These are phyloP conservation scores for Rhizophora apiculata DNA, from an alignment of 345 rosid genomes.

Conservation along the genomic window DNA sequence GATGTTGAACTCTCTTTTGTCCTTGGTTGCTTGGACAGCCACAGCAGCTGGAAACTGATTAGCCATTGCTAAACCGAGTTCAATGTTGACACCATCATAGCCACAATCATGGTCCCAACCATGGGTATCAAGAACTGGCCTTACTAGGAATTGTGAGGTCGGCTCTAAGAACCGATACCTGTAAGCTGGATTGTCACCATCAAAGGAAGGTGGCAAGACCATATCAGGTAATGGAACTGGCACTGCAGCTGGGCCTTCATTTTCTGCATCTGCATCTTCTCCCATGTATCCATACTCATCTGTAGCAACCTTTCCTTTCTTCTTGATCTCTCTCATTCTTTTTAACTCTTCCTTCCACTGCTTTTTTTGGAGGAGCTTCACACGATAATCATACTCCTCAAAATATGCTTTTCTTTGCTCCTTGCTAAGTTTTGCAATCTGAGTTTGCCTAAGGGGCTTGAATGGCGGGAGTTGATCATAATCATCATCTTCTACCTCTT, in stretches of 20 bases:
- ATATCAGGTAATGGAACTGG: constrained; percentile 88
- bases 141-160: constrained; percentile 72
- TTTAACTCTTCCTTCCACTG: constrained; percentile 85
- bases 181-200: constrained; percentile 75
- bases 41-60: constrained; percentile 71
- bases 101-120: constrained; percentile 99
- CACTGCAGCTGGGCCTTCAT: constrained; percentile 74
- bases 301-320: constrained; percentile 56
- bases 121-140: constrained; percentile 90
- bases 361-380: constrained; percentile 89
- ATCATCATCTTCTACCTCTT: constrained; percentile 82
- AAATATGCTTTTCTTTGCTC: constrained; percentile 78
- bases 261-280: constrained; percentile 71
- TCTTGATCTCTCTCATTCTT: constrained; percentile 77
- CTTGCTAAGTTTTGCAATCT: constrained; percentile 73
- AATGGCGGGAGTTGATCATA: constrained; percentile 94
- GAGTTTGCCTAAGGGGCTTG: constrained; percentile 74
- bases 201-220: constrained; percentile 88
- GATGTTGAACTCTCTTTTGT: constrained; percentile 90
- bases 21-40: constrained; percentile 83
- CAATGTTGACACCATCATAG: constrained; percentile 87
- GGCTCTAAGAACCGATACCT: constrained; percentile 91
- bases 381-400: constrained; percentile 93
- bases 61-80: constrained; percentile 59
- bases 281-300: constrained; percentile 55